Base-by-base conservation (phyloP, 2,329 filamentous ascomycete species). In the Pseudocercospora cruenta region DNA sequence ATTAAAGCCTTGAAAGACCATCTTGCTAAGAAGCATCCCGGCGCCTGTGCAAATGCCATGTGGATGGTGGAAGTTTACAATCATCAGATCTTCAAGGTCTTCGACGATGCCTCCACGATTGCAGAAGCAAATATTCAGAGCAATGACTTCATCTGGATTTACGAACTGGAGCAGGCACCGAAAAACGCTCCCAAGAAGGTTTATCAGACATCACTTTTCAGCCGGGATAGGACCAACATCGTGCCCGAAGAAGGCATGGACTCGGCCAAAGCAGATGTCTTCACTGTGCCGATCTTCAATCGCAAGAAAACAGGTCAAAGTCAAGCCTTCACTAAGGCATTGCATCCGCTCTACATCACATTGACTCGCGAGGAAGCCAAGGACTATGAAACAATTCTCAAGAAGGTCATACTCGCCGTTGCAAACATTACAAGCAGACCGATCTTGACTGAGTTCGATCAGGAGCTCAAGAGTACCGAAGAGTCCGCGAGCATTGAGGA, bases 41-140 rank as follows among this genome's bases (percentile, higher is more conserved):
- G 80, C 75, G 73, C 87, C 85, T 67, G 81, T 63, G 76, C 83
- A 58, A 85, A 89, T 57, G 86, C 87, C 12, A 76, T 97, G n/a
- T 88, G 97, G 75, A 89, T 90, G 14, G 90, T 88, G 0, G 95
- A 99, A 74, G 88, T 96, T 59, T 96, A 92, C 77, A 91, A 88
- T 71, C 84, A 88, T 71, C 93, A 90, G 72, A 94, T 97, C 78
- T 98, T 94, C 83, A 94, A 93, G 75, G 85, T 92, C 58, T 93
- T 95, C 70, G 87, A 92, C 24, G 91, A 97, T 73, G 81, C 81
- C 7, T 84, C 85, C 31, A 81, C 83, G 7, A 88, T 94, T 9
- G 88, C 88, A 0, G 93, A 97, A 63, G 87, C 89, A 57, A 81
- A 81, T 59, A 94, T 97, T 62, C 78, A 82, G 24, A 69, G 75